A percentile compares a stretch with the other conserved stretches of the same genome.
Evolutionary conservation across 345 rosid species (phyloP).

Genomic region (Eucalyptus marginata): DNA sequence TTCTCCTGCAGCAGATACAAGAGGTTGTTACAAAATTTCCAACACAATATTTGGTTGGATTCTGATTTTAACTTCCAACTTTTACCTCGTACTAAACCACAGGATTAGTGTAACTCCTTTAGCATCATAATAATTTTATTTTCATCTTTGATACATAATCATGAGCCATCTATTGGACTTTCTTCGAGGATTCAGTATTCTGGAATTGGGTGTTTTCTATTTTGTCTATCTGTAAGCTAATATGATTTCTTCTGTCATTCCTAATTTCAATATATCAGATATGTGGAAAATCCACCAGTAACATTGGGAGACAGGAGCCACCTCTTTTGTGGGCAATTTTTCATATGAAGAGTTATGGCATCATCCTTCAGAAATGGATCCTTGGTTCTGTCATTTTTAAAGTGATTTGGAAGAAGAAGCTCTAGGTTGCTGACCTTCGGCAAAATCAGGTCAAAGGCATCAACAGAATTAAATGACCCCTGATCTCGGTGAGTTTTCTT

Average conservation of each 20-base stretch:
- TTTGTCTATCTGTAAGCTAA: not conserved
- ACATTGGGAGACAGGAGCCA: not conserved
- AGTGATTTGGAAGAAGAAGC: not conserved
- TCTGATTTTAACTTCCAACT: not conserved
- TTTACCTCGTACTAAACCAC: not conserved
- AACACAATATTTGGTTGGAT: not conserved
- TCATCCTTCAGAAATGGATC: not conserved
- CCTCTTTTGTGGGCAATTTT: not conserved
- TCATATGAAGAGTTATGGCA: not conserved
- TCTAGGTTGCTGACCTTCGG: not conserved
- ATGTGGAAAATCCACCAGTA: not conserved
- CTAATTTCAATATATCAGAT: not conserved
- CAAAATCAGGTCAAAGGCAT: not conserved
- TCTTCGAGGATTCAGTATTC: not conserved
- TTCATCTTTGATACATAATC: not conserved
- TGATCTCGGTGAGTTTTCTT: not conserved
- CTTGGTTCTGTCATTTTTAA: not conserved
- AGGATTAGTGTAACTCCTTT: not conserved
- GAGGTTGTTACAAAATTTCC: not conserved
- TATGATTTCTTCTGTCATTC: not conserved
- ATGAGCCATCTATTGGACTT: not conserved
- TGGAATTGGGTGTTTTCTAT: not conserved
- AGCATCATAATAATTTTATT: not conserved
- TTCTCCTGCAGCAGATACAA: not conserved
- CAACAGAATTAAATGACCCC: not conserved